phyloP scores from a whole-genome alignment of 352 stramenopile species.

The Plasmopara muralis region DNA sequence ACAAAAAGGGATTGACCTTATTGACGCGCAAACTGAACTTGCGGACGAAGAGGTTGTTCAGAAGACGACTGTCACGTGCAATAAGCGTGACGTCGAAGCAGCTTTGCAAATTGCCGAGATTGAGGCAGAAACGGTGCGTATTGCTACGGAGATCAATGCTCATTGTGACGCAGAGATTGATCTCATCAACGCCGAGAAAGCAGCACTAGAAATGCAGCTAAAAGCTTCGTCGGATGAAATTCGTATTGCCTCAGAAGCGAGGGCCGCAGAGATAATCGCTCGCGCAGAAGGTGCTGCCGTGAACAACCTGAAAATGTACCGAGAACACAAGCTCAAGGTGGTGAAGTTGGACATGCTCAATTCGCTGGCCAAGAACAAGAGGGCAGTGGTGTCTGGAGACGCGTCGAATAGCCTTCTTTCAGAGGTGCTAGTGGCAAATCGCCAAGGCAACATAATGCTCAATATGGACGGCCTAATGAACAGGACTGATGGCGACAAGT shows the following conservation, averaged over 20 bases:
- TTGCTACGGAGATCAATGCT: slow-evolving; percentile 33
- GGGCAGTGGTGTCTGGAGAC: too few relatives aligned
- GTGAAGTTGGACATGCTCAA: not conserved
- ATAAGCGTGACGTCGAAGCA: slow-evolving; percentile 22
- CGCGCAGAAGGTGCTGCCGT: slow-evolving; percentile 31
- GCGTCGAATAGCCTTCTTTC: too few relatives aligned
- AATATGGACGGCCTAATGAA: too few relatives aligned
- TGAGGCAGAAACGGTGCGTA: slow-evolving; percentile 36
- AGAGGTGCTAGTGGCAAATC: too few relatives aligned
- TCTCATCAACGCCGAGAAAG: slow-evolving; percentile 32
- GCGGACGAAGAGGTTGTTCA: too few relatives aligned
- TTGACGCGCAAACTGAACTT: too few relatives aligned
- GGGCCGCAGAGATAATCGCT: slow-evolving; percentile 33
- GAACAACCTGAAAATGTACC: slow-evolving; percentile 36
- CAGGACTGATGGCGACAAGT: too few relatives aligned
- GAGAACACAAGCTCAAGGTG: slow-evolving; percentile 21
- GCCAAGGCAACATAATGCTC: too few relatives aligned
- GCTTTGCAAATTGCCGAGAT: slow-evolving; percentile 39
- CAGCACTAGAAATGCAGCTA: slow-evolving; percentile 32
- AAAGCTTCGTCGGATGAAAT: slow-evolving; percentile 12
- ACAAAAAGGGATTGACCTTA: too few relatives aligned
- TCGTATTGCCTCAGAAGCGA: slow-evolving; percentile 17
- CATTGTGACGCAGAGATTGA: slow-evolving; percentile 35
- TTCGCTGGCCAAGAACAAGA: too few relatives aligned
- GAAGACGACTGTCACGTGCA: too few relatives aligned